Conservation (phyloP, 2,329 filamentous ascomycete species). For the Neoscytalidium dimidiatum region DNA sequence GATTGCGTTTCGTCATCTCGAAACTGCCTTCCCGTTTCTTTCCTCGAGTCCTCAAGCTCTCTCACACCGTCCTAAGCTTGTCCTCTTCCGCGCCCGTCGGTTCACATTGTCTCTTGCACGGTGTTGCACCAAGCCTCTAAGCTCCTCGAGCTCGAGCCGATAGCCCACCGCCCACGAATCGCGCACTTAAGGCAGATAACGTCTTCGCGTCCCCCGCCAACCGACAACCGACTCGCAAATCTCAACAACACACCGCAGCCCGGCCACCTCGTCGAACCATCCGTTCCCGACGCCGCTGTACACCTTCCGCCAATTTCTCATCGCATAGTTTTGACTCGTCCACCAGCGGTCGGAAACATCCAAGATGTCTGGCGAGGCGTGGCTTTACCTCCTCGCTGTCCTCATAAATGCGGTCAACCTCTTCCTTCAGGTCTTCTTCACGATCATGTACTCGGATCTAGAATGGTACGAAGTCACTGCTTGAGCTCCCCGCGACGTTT, state of each 20-base stretch:
- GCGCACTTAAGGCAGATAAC: slow-evolving; percentile 16
- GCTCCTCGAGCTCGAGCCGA: slow-evolving; percentile 6
- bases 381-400: slow-evolving; percentile 96
- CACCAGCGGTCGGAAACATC: slow-evolving; percentile 10
- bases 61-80: neutral
- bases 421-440: slow-evolving; percentile 99
- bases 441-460: slow-evolving; percentile 99
- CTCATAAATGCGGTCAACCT: slow-evolving; percentile 99
- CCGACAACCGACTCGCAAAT: slow-evolving; percentile 17
- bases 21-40: neutral
- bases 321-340: neutral
- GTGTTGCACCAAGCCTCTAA: neutral
- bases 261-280: neutral
- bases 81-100: neutral
- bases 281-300: neutral
- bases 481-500: neutral
- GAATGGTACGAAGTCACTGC: slow-evolving; percentile 80
- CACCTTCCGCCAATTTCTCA: neutral
- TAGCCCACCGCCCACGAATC: slow-evolving; percentile 3
- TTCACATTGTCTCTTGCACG: neutral
- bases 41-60: neutral
- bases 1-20: slow-evolving; percentile 12
- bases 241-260: slow-evolving; percentile 15
- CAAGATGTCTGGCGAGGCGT: slow-evolving; percentile 95
- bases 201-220: slow-evolving; percentile 20